A percentile compares a stretch with the other conserved stretches of the same genome.
These are phyloP conservation scores for Pistacia vera DNA, from an alignment of 345 rosid species.

Conservation along the genomic window DNA sequence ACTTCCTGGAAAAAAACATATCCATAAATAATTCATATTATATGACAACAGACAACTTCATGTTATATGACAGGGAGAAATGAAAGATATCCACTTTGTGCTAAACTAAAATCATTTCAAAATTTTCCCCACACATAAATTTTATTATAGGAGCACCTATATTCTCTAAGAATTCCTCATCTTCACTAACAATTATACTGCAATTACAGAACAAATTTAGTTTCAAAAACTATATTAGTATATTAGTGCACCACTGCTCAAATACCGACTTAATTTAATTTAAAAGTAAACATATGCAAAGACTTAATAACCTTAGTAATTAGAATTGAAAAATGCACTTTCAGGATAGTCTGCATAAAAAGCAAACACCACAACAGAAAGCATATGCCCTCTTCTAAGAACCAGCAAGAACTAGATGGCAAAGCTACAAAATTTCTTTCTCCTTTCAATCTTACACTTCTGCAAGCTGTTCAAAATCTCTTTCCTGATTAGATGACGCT, in stretches of 20 bases:
- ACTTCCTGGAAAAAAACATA: too few species aligned
- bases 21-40: too few species aligned
- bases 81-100: not conserved
- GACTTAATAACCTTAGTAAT: not conserved
- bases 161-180: slow-evolving; percentile 44
- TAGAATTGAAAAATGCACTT: not conserved
- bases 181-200: slow-evolving; percentile 58
- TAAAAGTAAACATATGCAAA: not conserved
- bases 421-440: not conserved
- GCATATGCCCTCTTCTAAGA: not conserved
- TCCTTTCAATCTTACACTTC: too few species aligned
- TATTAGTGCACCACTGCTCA: not conserved
- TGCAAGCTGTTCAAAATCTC: too few species aligned
- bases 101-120: not conserved
- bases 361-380: not conserved
- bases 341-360: not conserved
- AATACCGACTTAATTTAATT: not conserved
- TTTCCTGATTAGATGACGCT: too few species aligned
- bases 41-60: too few species aligned
- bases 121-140: not conserved
- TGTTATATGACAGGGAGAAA: not conserved
- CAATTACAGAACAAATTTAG: slow-evolving; percentile 23
- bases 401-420: not conserved
- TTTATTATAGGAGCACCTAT: not conserved
- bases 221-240: slow-evolving; percentile 15